phyloP scores from a whole-genome alignment of 805 yeast genomes.

The Blastobotrys terrestris region DNA sequence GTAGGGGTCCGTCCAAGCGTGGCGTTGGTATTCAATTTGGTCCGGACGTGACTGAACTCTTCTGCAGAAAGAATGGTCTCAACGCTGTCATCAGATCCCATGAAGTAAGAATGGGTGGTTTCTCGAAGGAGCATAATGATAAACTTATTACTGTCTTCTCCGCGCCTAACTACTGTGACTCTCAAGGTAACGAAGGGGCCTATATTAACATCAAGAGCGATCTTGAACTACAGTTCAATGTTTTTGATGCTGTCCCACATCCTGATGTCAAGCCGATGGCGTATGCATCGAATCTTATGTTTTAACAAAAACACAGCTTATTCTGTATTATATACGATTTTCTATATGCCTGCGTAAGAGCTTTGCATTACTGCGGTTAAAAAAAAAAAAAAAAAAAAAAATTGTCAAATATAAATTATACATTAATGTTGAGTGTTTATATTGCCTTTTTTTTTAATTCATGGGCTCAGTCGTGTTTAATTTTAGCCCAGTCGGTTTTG shows the following conservation, averaged over 20 bases:
- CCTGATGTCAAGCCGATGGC: conserved; percentile 96
- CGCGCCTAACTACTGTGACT: conserved; percentile 97
- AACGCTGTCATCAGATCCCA: conserved; percentile 87
- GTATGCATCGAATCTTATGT: conserved; percentile 44
- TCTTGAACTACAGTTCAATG: conserved; percentile 45
- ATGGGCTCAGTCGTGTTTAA: not conserved
- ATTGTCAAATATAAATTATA: not conserved
- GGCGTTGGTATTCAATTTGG: conserved; percentile 97
- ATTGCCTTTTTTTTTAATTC: not conserved
- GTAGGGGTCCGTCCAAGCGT: conserved; percentile 83
- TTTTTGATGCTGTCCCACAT: conserved; percentile 79
- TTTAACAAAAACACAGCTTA: conserved; percentile 10
- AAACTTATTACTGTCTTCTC: conserved; percentile 88
- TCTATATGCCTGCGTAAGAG: no score
- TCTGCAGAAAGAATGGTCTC: conserved; percentile 65
- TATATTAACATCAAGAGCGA: conserved; percentile 59
- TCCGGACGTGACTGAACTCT: conserved; percentile 81
- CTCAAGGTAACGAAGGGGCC: conserved; percentile 87
- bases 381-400: no score
- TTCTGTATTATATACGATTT: no score
- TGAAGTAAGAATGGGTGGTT: conserved; percentile 91
- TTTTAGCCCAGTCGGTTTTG: conserved; percentile 6
- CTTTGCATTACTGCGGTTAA: not conserved
- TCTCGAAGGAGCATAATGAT: conserved; percentile 80
- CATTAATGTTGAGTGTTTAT: not conserved